phyloP scores from a whole-genome alignment of 2,329 filamentous ascomycete species.

The Sporothrix mexicana region DNA sequence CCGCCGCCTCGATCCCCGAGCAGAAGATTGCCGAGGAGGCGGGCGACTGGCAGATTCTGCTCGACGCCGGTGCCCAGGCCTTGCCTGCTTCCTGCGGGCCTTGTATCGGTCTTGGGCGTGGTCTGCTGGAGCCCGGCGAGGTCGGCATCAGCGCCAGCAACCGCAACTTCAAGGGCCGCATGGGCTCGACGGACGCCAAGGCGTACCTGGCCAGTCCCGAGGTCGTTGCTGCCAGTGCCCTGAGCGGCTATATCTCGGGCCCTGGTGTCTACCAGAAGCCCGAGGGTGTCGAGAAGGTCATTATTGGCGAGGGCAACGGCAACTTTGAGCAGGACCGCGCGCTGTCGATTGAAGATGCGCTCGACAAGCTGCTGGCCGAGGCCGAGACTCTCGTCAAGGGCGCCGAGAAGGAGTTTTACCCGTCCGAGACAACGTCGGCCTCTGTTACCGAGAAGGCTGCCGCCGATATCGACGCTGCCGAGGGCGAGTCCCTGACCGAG shows the following conservation, averaged over 20 bases:
- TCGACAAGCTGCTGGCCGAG: slow-evolving; percentile 73
- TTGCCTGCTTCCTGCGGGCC: slow-evolving; percentile 79
- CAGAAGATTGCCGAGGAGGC: slow-evolving; percentile 77
- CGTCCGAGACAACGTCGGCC: slow-evolving; percentile 42
- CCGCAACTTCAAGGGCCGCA: slow-evolving; percentile 89
- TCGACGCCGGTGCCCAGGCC: slow-evolving; percentile 77
- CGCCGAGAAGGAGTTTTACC: slow-evolving; percentile 53
- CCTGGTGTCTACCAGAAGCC: slow-evolving; percentile 74
- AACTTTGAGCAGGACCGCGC: slow-evolving; percentile 36
- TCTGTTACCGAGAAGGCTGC: slow-evolving; percentile 41
- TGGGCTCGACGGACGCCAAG: slow-evolving; percentile 80
- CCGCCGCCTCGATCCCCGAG: slow-evolving; percentile 80
- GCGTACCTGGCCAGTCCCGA: slow-evolving; percentile 90
- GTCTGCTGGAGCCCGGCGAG: slow-evolving; percentile 83
- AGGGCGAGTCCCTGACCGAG: slow-evolving; percentile 60
- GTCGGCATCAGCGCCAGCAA: slow-evolving; percentile 84
- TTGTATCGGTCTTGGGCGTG: slow-evolving; percentile 78
- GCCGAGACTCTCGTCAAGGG: slow-evolving; percentile 66
- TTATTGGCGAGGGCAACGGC: slow-evolving; percentile 43
- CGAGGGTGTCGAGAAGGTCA: slow-evolving; percentile 47
- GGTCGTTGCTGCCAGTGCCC: slow-evolving; percentile 86
- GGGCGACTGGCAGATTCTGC: slow-evolving; percentile 83
- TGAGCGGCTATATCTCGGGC: slow-evolving; percentile 73
- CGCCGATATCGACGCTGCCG: slow-evolving; percentile 41
- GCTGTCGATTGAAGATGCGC: slow-evolving; percentile 64